Evolutionary conservation across 2,329 filamentous ascomycete species (phyloP), one percentile per base, ranked within the genome.

Genomic region (Aureobasidium sp.): DNA sequence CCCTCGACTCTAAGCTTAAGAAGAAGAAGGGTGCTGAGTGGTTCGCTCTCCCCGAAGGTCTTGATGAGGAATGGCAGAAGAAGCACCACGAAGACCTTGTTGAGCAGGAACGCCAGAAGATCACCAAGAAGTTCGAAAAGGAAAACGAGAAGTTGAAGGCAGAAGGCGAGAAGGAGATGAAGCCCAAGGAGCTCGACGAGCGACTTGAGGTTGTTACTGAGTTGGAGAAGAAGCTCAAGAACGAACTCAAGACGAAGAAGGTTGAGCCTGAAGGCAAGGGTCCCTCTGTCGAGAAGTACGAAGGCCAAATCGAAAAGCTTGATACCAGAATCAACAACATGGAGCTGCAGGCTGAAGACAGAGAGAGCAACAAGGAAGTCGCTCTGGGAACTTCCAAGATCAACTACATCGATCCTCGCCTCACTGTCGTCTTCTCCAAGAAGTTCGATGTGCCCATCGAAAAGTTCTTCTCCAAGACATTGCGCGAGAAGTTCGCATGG

Each of bases 401-500:
- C 73, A 99, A 99, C 77, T 99, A 99, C 77, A 99, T 99, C 71
- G 94, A 99, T 73, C 94, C 94, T 63, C 92, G 94, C 69, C 85
- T 99, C 65, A 97, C 93, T 0, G 94, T 97, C 61, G 93, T 97
- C 69, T 99, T 99, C 78, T 87, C 90, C 67, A 96, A 96, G 82
- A 97, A 96, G 78, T 97, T 97, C 73, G 85, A 93, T 66, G 92
- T 97, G 27, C 93, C 94, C 0, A 96, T 99, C 67, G 94, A 99
- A 78, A 94, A 91, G 72, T 95, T 99, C 79, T 99, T 97, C 78
- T 95, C 92, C 61, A 97, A 97, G 83, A 95, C 93, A 16, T 81
- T 97, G 53, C 89, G 94, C 54, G 93, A 97, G 78, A 99, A 99
- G 79, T 99, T 99, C 76, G 90, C 94, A 73, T 99, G 94, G 94